Conservation (phyloP, 2,329 filamentous ascomycete genomes). For the Diplodia intermedia region DNA sequence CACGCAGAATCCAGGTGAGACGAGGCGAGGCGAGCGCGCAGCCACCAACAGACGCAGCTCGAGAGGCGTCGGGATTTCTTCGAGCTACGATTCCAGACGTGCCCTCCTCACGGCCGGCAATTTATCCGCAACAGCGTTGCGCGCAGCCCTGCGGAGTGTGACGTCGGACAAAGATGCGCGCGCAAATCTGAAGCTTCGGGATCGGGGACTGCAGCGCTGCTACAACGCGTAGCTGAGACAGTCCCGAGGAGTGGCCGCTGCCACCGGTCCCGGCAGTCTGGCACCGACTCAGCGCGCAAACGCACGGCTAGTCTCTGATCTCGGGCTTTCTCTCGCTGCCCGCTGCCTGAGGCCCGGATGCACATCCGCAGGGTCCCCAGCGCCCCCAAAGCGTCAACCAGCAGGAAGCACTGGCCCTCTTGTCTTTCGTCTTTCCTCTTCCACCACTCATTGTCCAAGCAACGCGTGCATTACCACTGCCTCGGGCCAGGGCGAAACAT, state of each 20-base stretch:
- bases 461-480: neutral
- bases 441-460: neutral
- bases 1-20: neutral
- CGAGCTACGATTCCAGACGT: neutral
- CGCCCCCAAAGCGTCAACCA: constrained; percentile 2
- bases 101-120: neutral
- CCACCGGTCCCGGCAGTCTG: neutral
- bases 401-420: constrained; percentile 20
- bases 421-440: neutral
- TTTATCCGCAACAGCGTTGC: neutral
- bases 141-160: constrained; percentile 1
- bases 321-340: constrained; percentile 14
- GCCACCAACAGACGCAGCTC: neutral
- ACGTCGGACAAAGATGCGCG: neutral
- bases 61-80: neutral
- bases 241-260: neutral
- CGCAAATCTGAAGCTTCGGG: neutral
- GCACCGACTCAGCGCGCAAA: neutral
- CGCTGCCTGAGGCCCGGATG: neutral
- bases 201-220: neutral
- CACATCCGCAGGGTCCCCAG: neutral
- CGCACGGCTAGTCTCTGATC: neutral
- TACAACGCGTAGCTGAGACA: neutral
- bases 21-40: neutral
- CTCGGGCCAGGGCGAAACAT: neutral